Base-by-base conservation (phyloP, 805 yeast species). In the Yamadazyma insecticola region DNA sequence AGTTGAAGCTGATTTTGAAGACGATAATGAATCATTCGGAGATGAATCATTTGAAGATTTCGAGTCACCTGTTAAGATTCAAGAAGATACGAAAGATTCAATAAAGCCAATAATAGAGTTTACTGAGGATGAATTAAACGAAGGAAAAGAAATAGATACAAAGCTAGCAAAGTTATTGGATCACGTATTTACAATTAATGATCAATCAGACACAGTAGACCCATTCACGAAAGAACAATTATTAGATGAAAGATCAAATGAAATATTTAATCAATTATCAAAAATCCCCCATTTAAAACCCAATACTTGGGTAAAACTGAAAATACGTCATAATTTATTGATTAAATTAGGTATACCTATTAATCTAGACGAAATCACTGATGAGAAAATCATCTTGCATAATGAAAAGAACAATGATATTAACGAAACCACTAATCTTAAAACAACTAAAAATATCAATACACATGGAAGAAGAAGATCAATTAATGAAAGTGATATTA, bases 271-370 rank as follows among this genome's bases (percentile, higher is more conserved):
- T 13, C 68, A 68, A 33, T 53, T 80, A n/a, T 60, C 74, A 2
- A 59, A 61, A 7, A 36, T 63, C 11, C 76, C 78, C 0, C 65
- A 67, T 29, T 52, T 75, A 20, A 68, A 67, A 17, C 82, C 80
- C 1, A 69, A 78, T 12, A 78, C 78, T 37, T 86, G 95, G 95
- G 72, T 70, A 25, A 69, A 69, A 32, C 79, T 84, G 48, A 64
- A 76, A 13, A 68, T 82, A 15, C 72, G 88, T 30, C 72, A 81
- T 43, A 76, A 74, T 42, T 54, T 86, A 19, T 61, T 82, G 19
- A 61, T 79, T 13, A 71, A 77, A 17, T 58, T 86, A 26, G 88
- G 89, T 1, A 70, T 86, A 2, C 94, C 94, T 0, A 72, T 83
- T 24, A 80, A 81, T 44, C 58, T 80, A 11, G 87, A 80, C 51